Evolutionary conservation across 1,284 basidiomycete genomes (phyloP), one percentile per base, ranked within the genome.

Genomic region (Inonotus obliquus): DNA sequence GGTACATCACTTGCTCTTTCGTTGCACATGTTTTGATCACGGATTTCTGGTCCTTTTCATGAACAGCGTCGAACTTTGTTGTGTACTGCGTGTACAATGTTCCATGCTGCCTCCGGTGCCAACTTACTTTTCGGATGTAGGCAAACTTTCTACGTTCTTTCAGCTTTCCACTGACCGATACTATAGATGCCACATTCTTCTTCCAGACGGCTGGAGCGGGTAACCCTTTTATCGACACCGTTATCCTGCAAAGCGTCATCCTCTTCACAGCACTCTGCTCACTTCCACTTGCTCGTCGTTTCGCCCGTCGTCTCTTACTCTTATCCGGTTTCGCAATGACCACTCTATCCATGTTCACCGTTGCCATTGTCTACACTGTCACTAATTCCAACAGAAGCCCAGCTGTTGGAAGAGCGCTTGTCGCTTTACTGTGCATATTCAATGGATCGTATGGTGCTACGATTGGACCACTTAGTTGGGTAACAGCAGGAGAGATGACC

Each of bases 361-460:
- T 65, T 13, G 65, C 65, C 23, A 41, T 65, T 2, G 37, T 65
- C 7, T 64, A 65, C 53, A 64, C 64, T 17, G 29, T 60, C 14
- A 49, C 56, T 4, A 27, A 5, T 7, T 21, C 56, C 4, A 54
- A 45, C 44, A 56, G 59, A 11, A 60, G 52, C 10, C 53, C 51
- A 2, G 39, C 54, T 1, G 59, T 57, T 1, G 67, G 63, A n/a
- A 58, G 59, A 38, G 61, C 65, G 10, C 59, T 68, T 13, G 64
- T 67, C 3, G 67, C 64, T 1, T 56, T 68, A 41, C 62, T 66
- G 13, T 65, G 65, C 56, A 44, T 66, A 14, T 68, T 59, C 53
- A 51, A 59, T 41, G 63, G 54, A 13, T 58, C 60, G 13, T 67
- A 67, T 48, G 59, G 57, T 6, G 62, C 57, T 39, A 57, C 62